These are phyloP conservation scores for Melanomma pulvis-pyrius DNA, from an alignment of 495 filamentous ascomycete species.

Conservation along the genomic window DNA sequence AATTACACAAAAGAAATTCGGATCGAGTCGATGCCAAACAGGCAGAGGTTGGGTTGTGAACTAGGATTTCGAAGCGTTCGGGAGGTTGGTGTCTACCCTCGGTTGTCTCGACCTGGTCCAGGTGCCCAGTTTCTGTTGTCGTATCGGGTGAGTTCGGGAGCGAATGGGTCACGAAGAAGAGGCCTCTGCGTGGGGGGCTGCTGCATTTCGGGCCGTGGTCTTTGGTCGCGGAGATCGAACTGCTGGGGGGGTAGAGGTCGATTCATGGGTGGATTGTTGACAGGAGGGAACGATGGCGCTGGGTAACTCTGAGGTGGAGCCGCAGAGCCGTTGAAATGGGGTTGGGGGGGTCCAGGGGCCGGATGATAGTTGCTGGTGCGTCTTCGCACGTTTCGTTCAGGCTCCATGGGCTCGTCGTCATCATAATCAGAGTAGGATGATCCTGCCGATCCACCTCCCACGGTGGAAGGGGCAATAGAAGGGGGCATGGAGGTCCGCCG, in stretches of 20 bases:
- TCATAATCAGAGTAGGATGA: slow-evolving; percentile 31
- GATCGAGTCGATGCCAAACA: no score
- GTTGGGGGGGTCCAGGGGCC: slow-evolving; percentile 10
- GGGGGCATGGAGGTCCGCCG: slow-evolving; percentile 17
- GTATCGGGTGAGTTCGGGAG: slow-evolving; percentile 12
- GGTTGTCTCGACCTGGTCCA: slow-evolving; percentile 9
- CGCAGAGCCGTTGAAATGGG: slow-evolving; percentile 18
- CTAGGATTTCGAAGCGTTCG: neutral
- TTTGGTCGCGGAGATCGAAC: slow-evolving; percentile 20
- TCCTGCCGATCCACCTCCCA: slow-evolving; percentile 13
- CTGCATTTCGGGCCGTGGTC: slow-evolving; percentile 14
- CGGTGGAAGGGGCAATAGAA: slow-evolving; percentile 17
- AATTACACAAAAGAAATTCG: slow-evolving; percentile 21
- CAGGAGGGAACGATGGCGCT: slow-evolving; percentile 18
- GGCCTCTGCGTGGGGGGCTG: slow-evolving; percentile 19
- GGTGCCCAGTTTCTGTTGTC: slow-evolving; percentile 26
- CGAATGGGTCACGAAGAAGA: slow-evolving; percentile 27
- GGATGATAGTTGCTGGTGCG: slow-evolving; percentile 37
- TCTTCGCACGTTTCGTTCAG: slow-evolving; percentile 35
- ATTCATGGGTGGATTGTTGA: slow-evolving; percentile 16
- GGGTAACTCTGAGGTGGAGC: slow-evolving; percentile 18
- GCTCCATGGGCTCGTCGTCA: slow-evolving; percentile 10
- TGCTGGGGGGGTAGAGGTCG: slow-evolving; percentile 10
- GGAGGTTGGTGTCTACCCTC: slow-evolving; percentile 1
- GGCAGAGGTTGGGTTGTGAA: neutral